Percentiles rank a stretch among this genome's conserved stretches.
Conservation (phyloP, 805 yeast genomes). For the Spathaspora girioi region DNA sequence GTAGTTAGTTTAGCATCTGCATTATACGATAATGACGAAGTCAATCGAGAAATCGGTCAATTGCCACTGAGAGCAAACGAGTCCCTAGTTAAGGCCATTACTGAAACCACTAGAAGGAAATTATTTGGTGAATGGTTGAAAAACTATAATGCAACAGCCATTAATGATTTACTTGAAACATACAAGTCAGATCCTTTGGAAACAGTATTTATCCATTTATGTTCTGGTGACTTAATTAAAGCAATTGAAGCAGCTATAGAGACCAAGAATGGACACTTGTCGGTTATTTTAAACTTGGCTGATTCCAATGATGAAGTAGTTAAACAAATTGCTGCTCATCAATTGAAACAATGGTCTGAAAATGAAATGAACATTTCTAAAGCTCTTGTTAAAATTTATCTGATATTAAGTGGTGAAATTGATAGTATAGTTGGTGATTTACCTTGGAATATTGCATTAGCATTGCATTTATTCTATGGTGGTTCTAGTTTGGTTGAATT, state of each 20-base stretch:
- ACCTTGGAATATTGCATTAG: slow-evolving; percentile 65
- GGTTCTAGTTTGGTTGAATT: slow-evolving; percentile 17
- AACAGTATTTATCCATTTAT: slow-evolving; percentile 44
- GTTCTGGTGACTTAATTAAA: slow-evolving; percentile 52
- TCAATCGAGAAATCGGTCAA: background rate
- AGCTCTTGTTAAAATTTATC: slow-evolving; percentile 56
- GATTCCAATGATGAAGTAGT: slow-evolving; percentile 69
- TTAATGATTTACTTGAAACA: slow-evolving; percentile 20
- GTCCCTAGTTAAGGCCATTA: background rate
- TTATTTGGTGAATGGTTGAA: slow-evolving; percentile 58
- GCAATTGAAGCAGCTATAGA: slow-evolving; percentile 63
- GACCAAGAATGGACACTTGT: slow-evolving; percentile 65
- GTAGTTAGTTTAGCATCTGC: slow-evolving; percentile 59
- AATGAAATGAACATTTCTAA: slow-evolving; percentile 47
- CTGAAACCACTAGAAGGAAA: slow-evolving; percentile 22
- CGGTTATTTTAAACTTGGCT: slow-evolving; percentile 62
- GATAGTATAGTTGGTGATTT: slow-evolving; percentile 41
- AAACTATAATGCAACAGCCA: slow-evolving; percentile 33
- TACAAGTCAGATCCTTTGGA: slow-evolving; percentile 42
- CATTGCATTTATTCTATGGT: slow-evolving; percentile 62
- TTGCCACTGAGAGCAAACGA: background rate
- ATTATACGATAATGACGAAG: slow-evolving; percentile 36
- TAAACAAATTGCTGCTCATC: slow-evolving; percentile 51
- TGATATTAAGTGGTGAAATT: slow-evolving; percentile 55
- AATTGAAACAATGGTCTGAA: slow-evolving; percentile 63